Base-by-base conservation (phyloP, 2,329 filamentous ascomycete genomes). In the Cercospora canescens region DNA sequence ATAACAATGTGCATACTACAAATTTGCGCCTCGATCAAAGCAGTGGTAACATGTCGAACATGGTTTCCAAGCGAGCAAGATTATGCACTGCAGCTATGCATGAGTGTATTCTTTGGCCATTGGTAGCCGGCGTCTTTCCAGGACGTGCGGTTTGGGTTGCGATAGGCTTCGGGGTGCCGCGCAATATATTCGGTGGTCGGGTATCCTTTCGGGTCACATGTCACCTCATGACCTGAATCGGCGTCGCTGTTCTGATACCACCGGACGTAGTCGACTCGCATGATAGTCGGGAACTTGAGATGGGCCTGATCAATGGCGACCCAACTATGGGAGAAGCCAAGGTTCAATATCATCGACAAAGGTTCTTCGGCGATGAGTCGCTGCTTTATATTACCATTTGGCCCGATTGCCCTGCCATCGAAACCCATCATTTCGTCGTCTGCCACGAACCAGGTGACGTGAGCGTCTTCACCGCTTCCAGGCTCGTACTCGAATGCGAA, bases 401-500 rank as follows among this genome's bases (percentile, higher is more conserved):
- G 81, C 3, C 85, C 83, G 56, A 86, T 80, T 3, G 84, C 81
- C 35, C 82, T 78, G 14, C 81, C 84, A 67, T 85, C 82, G 74
- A 87, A 79, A 66, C 80, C 79, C 76, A 84, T 85, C 56, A 82
- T 83, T 60, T 81, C 81, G 30, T 83, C 75, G 24, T 83, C 82
- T 14, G 82, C 84, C 3, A 86, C 81, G 66, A 81, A 83, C 85
- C 85, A 87, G 7, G 80, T 78, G 61, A 87, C 82, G 64, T 80
- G 78, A 0, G 79, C 77, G 14, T 82, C 78, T 67, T 81, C 73
- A 35, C 76, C 77, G 18, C 78, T 77, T 4, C 85, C 85, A 1
- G 85, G 84, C 0, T 75, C 77, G 67, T 87, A 87, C 67, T 87
- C 85, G 63, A 85, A 87, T 1, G 83, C 81, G 72, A 84, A 87